These are phyloP conservation scores for Setaria viridis DNA, from an alignment of 202 grass and related monocot species.

Conservation along the genomic window DNA sequence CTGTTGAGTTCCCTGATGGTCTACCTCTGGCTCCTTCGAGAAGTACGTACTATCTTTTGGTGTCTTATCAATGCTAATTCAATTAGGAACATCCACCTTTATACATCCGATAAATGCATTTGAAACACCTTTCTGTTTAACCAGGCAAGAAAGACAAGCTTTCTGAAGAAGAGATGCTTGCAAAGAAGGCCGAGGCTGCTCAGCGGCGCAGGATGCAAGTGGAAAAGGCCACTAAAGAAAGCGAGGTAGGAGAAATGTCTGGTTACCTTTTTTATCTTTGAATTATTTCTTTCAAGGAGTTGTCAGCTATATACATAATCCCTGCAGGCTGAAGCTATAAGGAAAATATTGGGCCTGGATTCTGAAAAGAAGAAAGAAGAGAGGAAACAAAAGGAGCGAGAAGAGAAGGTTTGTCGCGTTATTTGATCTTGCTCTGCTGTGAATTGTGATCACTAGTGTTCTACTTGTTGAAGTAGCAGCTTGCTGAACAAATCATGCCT, in stretches of 20 bases:
- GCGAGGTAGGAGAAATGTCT: constrained; percentile 59
- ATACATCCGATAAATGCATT: constrained; percentile 19
- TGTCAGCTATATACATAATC: constrained; percentile 14
- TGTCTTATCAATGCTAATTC: constrained; percentile 19
- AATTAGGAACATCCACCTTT: constrained; percentile 10
- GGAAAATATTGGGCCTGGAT: constrained; percentile 93
- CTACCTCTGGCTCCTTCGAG: constrained; percentile 82
- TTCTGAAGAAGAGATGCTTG: constrained; percentile 82
- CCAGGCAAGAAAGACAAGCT: constrained; percentile 94
- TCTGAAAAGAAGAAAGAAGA: constrained; percentile 98
- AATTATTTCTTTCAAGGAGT: constrained; percentile 19
- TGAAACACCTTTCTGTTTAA: constrained; percentile 24
- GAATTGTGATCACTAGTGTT: not conserved
- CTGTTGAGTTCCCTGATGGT: constrained; percentile 89
- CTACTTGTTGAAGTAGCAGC: not conserved
- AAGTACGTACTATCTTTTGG: constrained; percentile 60
- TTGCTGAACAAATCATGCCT: constrained; percentile 40
- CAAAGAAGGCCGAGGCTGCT: constrained; percentile 96
- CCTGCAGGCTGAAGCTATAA: constrained; percentile 84
- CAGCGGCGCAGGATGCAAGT: constrained; percentile 95
- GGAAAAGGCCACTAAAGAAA: constrained; percentile 92
- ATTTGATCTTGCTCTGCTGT: not conserved
- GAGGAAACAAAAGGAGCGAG: constrained; percentile 89
- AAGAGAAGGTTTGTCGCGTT: constrained; percentile 63
- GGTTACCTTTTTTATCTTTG: not conserved